Percentiles rank a stretch among this genome's conserved stretches.
These are phyloP conservation scores for Morella rubra DNA, from an alignment of 306 rosid genomes.

Conservation along the genomic window DNA sequence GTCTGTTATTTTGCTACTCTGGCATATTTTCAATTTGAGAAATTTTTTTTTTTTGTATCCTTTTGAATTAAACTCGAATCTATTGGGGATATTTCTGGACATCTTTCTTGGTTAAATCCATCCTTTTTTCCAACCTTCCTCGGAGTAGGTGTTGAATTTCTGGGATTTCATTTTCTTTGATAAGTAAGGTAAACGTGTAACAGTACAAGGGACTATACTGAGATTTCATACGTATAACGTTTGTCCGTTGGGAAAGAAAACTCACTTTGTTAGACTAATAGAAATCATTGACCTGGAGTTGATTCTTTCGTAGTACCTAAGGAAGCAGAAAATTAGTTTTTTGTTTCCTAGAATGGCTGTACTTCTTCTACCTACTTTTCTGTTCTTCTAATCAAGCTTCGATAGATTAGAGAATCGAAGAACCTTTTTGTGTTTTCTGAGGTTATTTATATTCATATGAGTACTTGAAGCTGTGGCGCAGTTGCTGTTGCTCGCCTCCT, in stretches of 20 bases:
- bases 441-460: neutral
- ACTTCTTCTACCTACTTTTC: neutral
- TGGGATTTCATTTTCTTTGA: neutral
- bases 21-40: neutral
- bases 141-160: neutral
- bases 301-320: no score
- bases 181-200: no score
- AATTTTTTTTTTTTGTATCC: neutral
- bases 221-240: neutral
- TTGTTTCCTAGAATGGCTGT: neutral
- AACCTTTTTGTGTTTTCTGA: neutral
- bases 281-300: no score
- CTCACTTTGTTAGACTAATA: no score
- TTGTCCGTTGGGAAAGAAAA: neutral
- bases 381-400: slow-evolving; percentile 4
- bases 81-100: no score
- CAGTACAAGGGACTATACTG: no score
- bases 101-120: no score
- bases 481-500: neutral
- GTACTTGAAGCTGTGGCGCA: neutral
- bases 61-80: neutral
- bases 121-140: neutral
- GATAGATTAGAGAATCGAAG: neutral
- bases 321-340: neutral
- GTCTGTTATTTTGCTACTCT: neutral